phyloP scores from a whole-genome alignment of 2,329 filamentous ascomycete genomes.

The Erysiphe pisi region DNA sequence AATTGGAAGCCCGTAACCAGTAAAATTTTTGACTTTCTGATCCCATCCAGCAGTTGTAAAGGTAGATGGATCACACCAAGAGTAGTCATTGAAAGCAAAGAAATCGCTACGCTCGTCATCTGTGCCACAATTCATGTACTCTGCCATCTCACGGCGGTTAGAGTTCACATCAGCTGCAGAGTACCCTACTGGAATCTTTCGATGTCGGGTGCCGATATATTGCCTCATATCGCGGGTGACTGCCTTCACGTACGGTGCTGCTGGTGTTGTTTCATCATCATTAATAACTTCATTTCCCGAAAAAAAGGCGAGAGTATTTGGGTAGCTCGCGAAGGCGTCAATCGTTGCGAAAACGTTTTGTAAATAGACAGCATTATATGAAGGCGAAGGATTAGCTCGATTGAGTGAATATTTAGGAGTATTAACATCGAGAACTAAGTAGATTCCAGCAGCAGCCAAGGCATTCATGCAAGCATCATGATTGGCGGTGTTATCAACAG shows the following conservation, averaged over 20 bases:
- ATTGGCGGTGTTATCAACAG: slow-evolving; percentile 56
- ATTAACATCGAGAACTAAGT: slow-evolving; percentile 62
- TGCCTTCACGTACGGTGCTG: slow-evolving; percentile 49
- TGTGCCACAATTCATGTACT: slow-evolving; percentile 63
- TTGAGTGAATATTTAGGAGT: slow-evolving; percentile 60
- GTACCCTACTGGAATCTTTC: slow-evolving; percentile 48
- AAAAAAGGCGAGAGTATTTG: slow-evolving; percentile 57
- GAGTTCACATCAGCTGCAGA: slow-evolving; percentile 56
- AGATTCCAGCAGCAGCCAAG: slow-evolving; percentile 59
- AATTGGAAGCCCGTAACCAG: slow-evolving; percentile 56
- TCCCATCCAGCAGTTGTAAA: slow-evolving; percentile 55
- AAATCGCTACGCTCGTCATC: slow-evolving; percentile 57
- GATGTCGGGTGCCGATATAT: slow-evolving; percentile 43
- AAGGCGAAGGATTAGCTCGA: slow-evolving; percentile 47
- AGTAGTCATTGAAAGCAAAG: slow-evolving; percentile 57
- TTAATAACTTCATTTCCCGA: slow-evolving; percentile 52
- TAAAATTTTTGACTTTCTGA: slow-evolving; percentile 56
- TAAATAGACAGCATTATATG: slow-evolving; percentile 60
- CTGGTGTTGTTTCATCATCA: slow-evolving; percentile 42
- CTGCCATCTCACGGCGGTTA: slow-evolving; percentile 57
- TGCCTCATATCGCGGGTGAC: slow-evolving; percentile 48
- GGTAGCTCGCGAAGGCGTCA: slow-evolving; percentile 55
- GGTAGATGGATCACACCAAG: slow-evolving; percentile 52
- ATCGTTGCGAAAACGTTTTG: slow-evolving; percentile 62
- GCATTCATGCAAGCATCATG: slow-evolving; percentile 60